Percentiles rank a stretch among this genome's conserved stretches.
These are phyloP conservation scores for Spongiforma sp. DNA, from an alignment of 1,284 basidiomycete genomes.

Conservation along the genomic window DNA sequence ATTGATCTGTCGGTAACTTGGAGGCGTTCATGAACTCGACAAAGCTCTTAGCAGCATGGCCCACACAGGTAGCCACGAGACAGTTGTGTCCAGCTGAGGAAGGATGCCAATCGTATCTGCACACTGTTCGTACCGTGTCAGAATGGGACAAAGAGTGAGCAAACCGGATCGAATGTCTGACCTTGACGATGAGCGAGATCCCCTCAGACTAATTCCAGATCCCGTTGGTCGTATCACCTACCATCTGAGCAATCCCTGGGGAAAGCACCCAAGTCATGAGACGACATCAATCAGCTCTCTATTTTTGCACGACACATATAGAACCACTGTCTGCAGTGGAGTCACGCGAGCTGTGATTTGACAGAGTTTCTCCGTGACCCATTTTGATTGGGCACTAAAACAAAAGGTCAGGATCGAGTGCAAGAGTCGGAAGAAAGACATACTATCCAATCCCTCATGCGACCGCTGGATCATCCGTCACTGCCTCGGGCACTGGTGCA, in stretches of 20 bases:
- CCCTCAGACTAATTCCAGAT: slow-evolving; percentile 69
- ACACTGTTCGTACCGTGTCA: slow-evolving; percentile 28
- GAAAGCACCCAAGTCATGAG: not conserved
- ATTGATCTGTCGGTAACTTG: slow-evolving; percentile 20
- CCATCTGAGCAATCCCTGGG: slow-evolving; percentile 54
- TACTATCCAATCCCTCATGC: slow-evolving; percentile 61
- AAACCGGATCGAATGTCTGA: slow-evolving; percentile 1
- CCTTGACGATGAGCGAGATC: slow-evolving; percentile 41
- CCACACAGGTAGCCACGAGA: slow-evolving; percentile 66
- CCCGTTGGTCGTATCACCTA: slow-evolving; percentile 54
- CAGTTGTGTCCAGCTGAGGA: slow-evolving; percentile 49
- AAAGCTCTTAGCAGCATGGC: slow-evolving; percentile 57
- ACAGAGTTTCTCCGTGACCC: slow-evolving; percentile 65
- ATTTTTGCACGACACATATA: slow-evolving; percentile 30
- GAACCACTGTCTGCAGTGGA: slow-evolving; percentile 43
- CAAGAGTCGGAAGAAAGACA: not conserved
- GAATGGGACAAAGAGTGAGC: not conserved
- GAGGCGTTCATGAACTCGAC: slow-evolving; percentile 46
- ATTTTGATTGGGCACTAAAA: slow-evolving; percentile 47
- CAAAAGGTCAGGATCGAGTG: not conserved
- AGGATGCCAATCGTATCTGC: slow-evolving; percentile 50
- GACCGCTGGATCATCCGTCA: slow-evolving; percentile 41
- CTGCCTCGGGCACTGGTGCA: slow-evolving; percentile 42
- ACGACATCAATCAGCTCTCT: not conserved
- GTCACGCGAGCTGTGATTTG: slow-evolving; percentile 42